Evolutionary conservation across 345 rosid species (phyloP).

Genomic region (Euphorbia pulcherrima): DNA sequence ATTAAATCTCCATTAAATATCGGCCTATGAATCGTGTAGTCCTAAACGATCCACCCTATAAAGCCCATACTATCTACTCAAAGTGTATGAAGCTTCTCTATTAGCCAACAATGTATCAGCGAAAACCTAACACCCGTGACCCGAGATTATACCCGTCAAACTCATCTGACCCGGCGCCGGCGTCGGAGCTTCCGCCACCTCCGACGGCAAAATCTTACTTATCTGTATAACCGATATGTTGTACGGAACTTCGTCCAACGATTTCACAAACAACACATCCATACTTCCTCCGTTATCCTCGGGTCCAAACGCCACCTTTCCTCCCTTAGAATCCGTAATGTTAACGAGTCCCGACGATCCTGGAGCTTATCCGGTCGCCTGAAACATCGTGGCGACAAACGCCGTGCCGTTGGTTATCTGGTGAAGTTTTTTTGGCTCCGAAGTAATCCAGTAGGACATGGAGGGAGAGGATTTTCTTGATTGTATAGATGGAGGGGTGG

Average conservation of each 20-base stretch:
- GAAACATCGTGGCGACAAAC: constrained; percentile 85
- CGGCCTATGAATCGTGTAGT: no score
- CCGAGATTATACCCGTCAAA: constrained; percentile 72
- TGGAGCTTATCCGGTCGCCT: constrained; percentile 80
- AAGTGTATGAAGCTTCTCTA: constrained; percentile 55
- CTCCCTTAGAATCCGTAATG: constrained; percentile 74
- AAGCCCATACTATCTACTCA: no score
- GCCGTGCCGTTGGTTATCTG: constrained; percentile 83
- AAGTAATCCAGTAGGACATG: constrained; percentile 95
- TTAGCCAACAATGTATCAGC: constrained; percentile 65
- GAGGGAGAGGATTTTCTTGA: constrained; percentile 82
- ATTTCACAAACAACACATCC: constrained; percentile 53
- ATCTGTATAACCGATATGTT: constrained; percentile 92
- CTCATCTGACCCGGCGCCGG: constrained; percentile 73
- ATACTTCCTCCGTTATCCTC: constrained; percentile 52
- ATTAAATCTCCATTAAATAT: no score
- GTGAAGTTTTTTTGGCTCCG: constrained; percentile 83
- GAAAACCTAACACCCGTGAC: constrained; percentile 85
- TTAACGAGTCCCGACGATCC: constrained; percentile 87
- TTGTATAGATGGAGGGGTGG: constrained; percentile 55
- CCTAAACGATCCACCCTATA: no score
- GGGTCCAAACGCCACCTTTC: constrained; percentile 80
- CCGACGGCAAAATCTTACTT: constrained; percentile 63
- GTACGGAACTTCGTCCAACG: constrained; percentile 76
- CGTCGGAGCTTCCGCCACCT: constrained; percentile 68